Evolutionary conservation across 2,329 filamentous ascomycete genomes (phyloP).

Genomic region (Trichoderma semiorbis): DNA sequence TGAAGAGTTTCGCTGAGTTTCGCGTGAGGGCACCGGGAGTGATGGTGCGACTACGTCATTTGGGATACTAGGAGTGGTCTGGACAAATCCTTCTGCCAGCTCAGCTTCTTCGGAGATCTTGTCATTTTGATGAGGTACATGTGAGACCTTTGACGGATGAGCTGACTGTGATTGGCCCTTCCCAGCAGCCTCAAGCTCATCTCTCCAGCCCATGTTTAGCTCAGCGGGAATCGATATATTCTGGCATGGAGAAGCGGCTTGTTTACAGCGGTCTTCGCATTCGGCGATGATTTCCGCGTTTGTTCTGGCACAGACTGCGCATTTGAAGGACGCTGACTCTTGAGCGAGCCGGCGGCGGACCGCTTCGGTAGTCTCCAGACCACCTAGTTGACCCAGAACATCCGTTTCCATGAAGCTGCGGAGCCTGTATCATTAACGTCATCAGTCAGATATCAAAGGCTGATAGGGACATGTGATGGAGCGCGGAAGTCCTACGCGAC

Average conservation of each 20-base stretch:
- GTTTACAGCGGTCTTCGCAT: slow-evolving; percentile 56
- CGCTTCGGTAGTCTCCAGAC: slow-evolving; percentile 70
- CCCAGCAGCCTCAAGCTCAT: slow-evolving; percentile 55
- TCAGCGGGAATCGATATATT: slow-evolving; percentile 53
- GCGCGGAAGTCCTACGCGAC: slow-evolving; percentile 45
- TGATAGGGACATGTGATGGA: background rate
- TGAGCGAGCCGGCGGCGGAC: slow-evolving; percentile 67
- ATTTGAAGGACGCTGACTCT: slow-evolving; percentile 64
- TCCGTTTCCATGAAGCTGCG: slow-evolving; percentile 92
- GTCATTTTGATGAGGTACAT: slow-evolving; percentile 23
- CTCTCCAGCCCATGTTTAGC: slow-evolving; percentile 66
- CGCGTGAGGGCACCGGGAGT: background rate
- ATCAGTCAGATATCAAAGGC: slow-evolving; percentile 1
- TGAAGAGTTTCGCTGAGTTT: background rate
- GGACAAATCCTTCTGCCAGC: slow-evolving; percentile 57
- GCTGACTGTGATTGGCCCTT: background rate
- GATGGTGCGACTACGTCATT: background rate
- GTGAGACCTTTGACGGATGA: background rate
- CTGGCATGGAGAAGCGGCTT: slow-evolving; percentile 29
- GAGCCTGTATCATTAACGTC: slow-evolving; percentile 43
- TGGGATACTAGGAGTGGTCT: slow-evolving; percentile 20
- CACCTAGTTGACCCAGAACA: slow-evolving; percentile 82
- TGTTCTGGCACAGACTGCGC: slow-evolving; percentile 63
- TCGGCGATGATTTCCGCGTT: slow-evolving; percentile 74
- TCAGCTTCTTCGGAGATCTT: slow-evolving; percentile 45